These are phyloP conservation scores for Trichoderma sp. DNA, from an alignment of 2,329 filamentous ascomycete genomes.

Conservation along the genomic window DNA sequence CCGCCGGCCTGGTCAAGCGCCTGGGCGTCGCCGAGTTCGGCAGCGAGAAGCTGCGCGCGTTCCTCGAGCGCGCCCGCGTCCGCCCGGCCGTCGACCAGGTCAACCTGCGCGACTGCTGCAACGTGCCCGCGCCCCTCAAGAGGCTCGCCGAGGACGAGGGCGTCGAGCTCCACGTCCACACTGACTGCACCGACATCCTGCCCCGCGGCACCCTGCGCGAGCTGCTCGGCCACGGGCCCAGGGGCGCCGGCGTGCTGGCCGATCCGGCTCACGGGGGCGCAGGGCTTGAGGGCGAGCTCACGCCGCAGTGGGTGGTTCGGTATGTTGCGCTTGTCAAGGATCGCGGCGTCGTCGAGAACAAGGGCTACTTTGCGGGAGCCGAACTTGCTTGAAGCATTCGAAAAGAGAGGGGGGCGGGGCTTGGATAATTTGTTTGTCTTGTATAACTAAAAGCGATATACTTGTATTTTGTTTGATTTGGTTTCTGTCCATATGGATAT, in stretches of 20 bases:
- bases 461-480: conserved; percentile 14
- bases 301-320: conserved; percentile 93
- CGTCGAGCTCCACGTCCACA: conserved; percentile 90
- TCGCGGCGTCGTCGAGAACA: conserved; percentile 94
- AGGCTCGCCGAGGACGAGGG: conserved; percentile 78
- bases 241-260: conserved; percentile 76
- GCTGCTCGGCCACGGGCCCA: conserved; percentile 71
- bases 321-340: conserved; percentile 96
- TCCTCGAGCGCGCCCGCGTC: conserved; percentile 70
- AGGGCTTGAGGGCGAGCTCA: conserved; percentile 74
- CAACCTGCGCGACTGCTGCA: conserved; percentile 94
- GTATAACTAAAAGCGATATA: conserved; percentile 18
- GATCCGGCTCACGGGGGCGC: conserved; percentile 52
- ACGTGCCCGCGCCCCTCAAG: conserved; percentile 85
- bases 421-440: conserved; percentile 4
- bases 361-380: conserved; percentile 92
- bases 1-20: conserved; percentile 69
- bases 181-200: conserved; percentile 89
- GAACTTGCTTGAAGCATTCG: conserved; percentile 52
- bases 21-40: conserved; percentile 93
- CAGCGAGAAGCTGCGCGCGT: conserved; percentile 75
- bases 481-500: conserved; percentile 31
- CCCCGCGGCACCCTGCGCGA: conserved; percentile 83
- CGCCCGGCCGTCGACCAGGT: conserved; percentile 90
- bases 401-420: neutral